Conservation (phyloP, 1,284 basidiomycete genomes). For the Apiotrichum brassicae region DNA sequence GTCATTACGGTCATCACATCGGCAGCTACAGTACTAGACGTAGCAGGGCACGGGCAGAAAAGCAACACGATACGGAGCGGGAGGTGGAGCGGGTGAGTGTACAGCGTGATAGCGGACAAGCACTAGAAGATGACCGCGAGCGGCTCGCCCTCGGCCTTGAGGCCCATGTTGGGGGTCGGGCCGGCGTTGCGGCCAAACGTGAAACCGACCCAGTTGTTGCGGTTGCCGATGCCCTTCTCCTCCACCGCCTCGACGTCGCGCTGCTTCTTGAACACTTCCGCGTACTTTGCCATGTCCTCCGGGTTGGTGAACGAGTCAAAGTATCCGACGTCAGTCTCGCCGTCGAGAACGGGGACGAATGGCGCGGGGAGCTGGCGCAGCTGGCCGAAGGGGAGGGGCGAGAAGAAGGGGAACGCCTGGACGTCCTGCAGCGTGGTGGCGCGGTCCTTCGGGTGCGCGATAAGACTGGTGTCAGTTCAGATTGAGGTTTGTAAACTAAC, state of each 20-base stretch:
- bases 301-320: slow-evolving; percentile 92
- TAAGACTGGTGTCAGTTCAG: slow-evolving; percentile 46
- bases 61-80: neutral
- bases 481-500: slow-evolving; percentile 38
- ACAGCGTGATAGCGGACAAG: neutral
- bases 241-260: slow-evolving; percentile 83
- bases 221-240: slow-evolving; percentile 68
- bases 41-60: neutral
- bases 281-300: slow-evolving; percentile 98
- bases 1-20: slow-evolving; percentile 6
- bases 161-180: slow-evolving; percentile 17
- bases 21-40: neutral
- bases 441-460: slow-evolving; percentile 70
- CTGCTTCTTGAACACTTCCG: slow-evolving; percentile 97
- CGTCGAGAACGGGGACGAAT: slow-evolving; percentile 92
- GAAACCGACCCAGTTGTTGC: slow-evolving; percentile 65
- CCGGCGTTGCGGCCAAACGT: slow-evolving; percentile 79
- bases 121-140: slow-evolving; percentile 47
- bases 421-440: slow-evolving; percentile 69
- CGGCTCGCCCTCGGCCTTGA: slow-evolving; percentile 44
- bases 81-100: too few relatives aligned
- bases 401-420: slow-evolving; percentile 78
- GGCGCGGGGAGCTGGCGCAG: slow-evolving; percentile 77
- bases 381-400: slow-evolving; percentile 64
- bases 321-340: slow-evolving; percentile 93